phyloP scores from a whole-genome alignment of 2,329 filamentous ascomycete genomes.

The Colletotrichum sp. region DNA sequence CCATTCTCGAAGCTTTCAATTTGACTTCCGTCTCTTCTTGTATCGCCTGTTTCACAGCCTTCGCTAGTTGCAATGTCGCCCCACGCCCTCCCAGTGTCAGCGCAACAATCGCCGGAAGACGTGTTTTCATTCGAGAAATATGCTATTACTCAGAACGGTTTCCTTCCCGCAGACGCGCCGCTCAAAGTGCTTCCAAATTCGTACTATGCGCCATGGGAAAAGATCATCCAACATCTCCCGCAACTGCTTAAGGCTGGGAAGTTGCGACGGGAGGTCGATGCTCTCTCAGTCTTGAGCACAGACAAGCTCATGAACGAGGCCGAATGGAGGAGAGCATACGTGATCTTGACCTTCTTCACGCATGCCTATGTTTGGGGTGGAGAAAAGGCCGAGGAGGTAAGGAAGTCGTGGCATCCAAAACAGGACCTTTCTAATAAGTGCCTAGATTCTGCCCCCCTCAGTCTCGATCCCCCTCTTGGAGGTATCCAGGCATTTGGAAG shows the following conservation, averaged over 20 bases:
- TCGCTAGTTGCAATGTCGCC: constrained; percentile 42
- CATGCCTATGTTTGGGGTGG: constrained; percentile 94
- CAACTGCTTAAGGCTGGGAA: constrained; percentile 67
- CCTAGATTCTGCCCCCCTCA: constrained; percentile 70
- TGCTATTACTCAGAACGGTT: constrained; percentile 65
- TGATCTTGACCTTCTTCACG: constrained; percentile 77
- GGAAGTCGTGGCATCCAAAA: constrained; percentile 3
- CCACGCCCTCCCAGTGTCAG: constrained; percentile 36
- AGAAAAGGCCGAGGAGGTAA: constrained; percentile 73
- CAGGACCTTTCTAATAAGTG: constrained; percentile 11
- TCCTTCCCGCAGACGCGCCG: constrained; percentile 76
- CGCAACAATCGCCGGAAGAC: constrained; percentile 10
- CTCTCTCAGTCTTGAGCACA: constrained; percentile 73
- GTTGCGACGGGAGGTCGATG: constrained; percentile 67
- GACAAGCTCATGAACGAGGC: constrained; percentile 64
- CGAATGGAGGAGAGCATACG: constrained; percentile 85
- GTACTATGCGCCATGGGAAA: constrained; percentile 85
- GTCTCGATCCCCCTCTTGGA: constrained; percentile 79
- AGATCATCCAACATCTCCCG: constrained; percentile 71
- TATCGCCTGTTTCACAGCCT: neutral
- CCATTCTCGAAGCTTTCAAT: neutral
- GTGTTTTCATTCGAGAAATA: constrained; percentile 34
- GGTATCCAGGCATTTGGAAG: constrained; percentile 74
- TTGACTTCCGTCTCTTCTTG: neutral
- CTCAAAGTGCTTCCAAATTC: constrained; percentile 66